Conservation (phyloP, 192 early-diverging fungal genomes). For the Paraglomus occultum region DNA sequence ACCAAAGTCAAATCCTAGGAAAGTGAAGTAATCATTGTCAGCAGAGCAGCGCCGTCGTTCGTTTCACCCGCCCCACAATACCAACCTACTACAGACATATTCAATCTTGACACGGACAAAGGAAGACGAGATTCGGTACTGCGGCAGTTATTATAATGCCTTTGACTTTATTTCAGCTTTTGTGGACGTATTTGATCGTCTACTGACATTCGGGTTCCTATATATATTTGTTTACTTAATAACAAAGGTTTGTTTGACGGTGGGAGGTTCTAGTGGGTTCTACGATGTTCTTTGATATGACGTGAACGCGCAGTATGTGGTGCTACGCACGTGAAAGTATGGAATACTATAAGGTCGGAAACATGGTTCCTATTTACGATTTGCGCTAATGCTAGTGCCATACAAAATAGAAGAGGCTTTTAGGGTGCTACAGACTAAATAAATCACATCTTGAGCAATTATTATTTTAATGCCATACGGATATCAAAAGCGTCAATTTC, state of each 20-base stretch:
- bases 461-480: no score
- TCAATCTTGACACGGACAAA: background rate
- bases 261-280: slow-evolving; percentile 5
- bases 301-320: background rate
- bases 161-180: background rate
- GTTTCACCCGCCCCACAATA: background rate
- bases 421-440: no score
- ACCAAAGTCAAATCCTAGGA: slow-evolving; percentile 93
- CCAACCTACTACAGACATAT: slow-evolving; percentile 19
- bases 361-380: no score
- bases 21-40: background rate
- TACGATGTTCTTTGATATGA: slow-evolving; percentile 1
- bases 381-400: no score
- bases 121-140: background rate
- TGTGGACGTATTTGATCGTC: background rate
- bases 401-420: no score
- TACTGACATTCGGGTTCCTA: background rate
- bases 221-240: background rate
- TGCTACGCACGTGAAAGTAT: no score
- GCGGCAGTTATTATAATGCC: background rate
- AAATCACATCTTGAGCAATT: no score
- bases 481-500: no score
- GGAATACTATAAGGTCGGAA: no score
- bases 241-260: background rate
- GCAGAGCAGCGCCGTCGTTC: background rate